phyloP scores from a whole-genome alignment of 331 rosid genomes.

The Malus hybrid region DNA sequence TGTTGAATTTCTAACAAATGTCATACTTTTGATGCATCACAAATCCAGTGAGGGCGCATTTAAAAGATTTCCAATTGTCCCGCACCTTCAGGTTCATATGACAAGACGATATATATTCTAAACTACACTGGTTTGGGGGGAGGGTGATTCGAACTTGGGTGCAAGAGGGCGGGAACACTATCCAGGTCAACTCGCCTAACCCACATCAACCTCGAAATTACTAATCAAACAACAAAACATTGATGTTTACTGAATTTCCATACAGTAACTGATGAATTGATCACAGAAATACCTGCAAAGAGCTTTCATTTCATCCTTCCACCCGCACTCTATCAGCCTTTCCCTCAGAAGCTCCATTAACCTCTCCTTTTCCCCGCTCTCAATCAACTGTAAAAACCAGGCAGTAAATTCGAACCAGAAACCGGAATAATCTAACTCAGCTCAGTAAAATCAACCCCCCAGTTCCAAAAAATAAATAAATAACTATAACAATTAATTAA shows the following conservation, averaged over 20 bases:
- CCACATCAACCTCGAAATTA: not conserved
- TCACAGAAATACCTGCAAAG: conserved; percentile 61
- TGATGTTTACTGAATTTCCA: not conserved
- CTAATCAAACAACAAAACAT: not conserved
- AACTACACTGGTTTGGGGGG: not conserved
- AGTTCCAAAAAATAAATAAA: not conserved
- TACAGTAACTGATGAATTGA: not conserved
- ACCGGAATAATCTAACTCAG: not conserved
- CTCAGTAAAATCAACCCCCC: not conserved
- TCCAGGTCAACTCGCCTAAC: not conserved
- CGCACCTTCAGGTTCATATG: not conserved
- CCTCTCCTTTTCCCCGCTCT: conserved; percentile 85
- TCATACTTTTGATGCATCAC: not conserved
- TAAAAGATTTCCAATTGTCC: not conserved
- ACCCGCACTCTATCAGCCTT: conserved; percentile 85
- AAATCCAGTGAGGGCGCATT: not conserved
- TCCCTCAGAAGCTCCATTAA: conserved; percentile 84
- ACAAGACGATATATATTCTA: not conserved
- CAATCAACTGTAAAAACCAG: conserved; percentile 43
- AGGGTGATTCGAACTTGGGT: not conserved
- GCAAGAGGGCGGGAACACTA: not conserved
- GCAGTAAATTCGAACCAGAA: not conserved
- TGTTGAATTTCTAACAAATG: not conserved
- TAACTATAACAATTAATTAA: not conserved
- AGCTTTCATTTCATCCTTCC: conserved; percentile 96